These are phyloP conservation scores for Carex arenaria DNA, from an alignment of 202 grass and related monocot genomes.

Conservation along the genomic window DNA sequence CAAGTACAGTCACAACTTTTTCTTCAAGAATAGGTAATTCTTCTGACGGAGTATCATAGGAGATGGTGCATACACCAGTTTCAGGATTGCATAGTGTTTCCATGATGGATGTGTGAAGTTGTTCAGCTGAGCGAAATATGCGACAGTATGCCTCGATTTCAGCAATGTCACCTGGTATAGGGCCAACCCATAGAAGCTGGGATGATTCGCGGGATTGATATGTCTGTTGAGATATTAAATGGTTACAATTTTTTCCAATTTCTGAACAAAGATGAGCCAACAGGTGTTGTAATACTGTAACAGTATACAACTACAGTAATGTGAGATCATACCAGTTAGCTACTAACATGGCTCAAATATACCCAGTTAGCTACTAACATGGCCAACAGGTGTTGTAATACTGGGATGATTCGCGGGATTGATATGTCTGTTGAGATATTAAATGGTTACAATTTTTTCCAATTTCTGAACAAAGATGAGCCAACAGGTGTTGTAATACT, in stretches of 20 bases:
- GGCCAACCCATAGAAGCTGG: constrained; percentile 71
- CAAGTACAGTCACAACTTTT: constrained; percentile 76
- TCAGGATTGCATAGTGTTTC: constrained; percentile 81
- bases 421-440: constrained; percentile 43
- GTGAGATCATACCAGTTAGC: background rate
- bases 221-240: constrained; percentile 37
- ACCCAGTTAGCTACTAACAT: no score
- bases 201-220: constrained; percentile 60
- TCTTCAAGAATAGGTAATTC: constrained; percentile 73
- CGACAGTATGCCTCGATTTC: constrained; percentile 92
- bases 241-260: background rate
- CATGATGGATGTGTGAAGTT: constrained; percentile 77
- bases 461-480: background rate
- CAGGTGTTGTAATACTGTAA: background rate
- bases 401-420: constrained; percentile 67
- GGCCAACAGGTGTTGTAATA: no score
- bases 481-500: background rate
- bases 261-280: background rate
- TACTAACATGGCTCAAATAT: background rate
- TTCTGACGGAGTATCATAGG: constrained; percentile 63
- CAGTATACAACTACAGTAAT: background rate
- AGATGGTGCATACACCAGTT: constrained; percentile 66
- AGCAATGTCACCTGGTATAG: constrained; percentile 74
- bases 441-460: background rate
- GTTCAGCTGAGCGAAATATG: constrained; percentile 84